Evolutionary conservation across 257 asterid species (phyloP), one percentile per base, ranked within the genome.

Genomic region (Dorcoceras hygrometricum): DNA sequence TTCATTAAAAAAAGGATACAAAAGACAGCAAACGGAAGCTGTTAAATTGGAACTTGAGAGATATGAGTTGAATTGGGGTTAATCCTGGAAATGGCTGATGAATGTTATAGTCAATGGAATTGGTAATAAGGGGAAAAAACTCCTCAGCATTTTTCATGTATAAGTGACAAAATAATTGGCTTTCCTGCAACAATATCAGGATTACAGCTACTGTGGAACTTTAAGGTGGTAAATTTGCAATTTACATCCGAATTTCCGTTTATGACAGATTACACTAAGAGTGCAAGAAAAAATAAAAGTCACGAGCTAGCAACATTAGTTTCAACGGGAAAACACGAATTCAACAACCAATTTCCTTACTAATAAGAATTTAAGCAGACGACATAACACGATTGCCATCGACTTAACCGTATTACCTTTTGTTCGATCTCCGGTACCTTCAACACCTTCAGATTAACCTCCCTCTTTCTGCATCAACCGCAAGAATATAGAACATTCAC

Each of bases 371-470:
- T 27, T 25, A 69, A 68, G 77, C 66, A 54, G 69, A 28, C 8
- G 27, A 59, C 36, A 48, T 28, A 34, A 27, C 70, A 57, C 10
- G 16, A 59, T 24, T 48, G 56, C 29, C 20, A 51, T 68, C 2
- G 66, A 28, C 16, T 12, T 23, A 66, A 31, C 19, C 54, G 23
- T 16, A 11, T 48, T 72, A 86, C 98, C 96, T 91, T 92, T 76
- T 92, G 98, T 74, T 92, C 98, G 66, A 92, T 89, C 81, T 92
- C 98, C 25, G 98, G 96, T 46, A 92, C 93, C 82, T 92, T 92
- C 81, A 92, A 76, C 58, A 92, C 96, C 84, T 92, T 92, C 85
- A 92, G 77, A 83, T 92, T 92, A 73, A 92, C 98, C 87, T 92
- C 98, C 77, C 98, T 86, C 86, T 89, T 92, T 77, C 96, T 92